These are phyloP conservation scores for Gremmenia infestans DNA, from an alignment of 2,329 filamentous ascomycete species.

Conservation along the genomic window DNA sequence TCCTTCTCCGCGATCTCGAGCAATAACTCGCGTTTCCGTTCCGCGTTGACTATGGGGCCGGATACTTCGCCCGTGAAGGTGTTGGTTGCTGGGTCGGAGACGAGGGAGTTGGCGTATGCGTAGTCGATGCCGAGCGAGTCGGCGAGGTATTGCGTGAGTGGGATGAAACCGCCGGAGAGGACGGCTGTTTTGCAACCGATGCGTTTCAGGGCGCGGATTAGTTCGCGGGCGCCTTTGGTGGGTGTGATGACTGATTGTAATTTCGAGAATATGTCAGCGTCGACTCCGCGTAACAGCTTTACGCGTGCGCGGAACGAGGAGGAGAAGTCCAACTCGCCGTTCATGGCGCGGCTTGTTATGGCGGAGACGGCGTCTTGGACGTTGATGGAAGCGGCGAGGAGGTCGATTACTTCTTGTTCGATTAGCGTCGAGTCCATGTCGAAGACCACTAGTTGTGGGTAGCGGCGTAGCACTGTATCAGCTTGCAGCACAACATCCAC, in stretches of 20 bases:
- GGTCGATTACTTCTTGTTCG: constrained; percentile 94
- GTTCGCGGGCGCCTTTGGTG: constrained; percentile 71
- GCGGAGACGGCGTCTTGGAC: constrained; percentile 77
- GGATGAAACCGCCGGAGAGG: constrained; percentile 86
- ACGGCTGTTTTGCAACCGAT: constrained; percentile 87
- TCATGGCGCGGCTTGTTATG: constrained; percentile 92
- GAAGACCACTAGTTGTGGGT: constrained; percentile 87
- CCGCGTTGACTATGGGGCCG: constrained; percentile 68
- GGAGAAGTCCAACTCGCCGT: constrained; percentile 90
- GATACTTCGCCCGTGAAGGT: constrained; percentile 67
- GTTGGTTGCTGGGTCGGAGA: constrained; percentile 49
- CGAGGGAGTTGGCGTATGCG: constrained; percentile 81
- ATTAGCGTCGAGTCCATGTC: constrained; percentile 99
- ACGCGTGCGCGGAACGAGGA: constrained; percentile 77
- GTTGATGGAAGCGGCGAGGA: constrained; percentile 80
- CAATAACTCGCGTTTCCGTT: constrained; percentile 69
- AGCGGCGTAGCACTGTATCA: constrained; percentile 67
- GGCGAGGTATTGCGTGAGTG: constrained; percentile 82
- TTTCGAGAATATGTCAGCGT: constrained; percentile 71
- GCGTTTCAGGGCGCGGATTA: constrained; percentile 69
- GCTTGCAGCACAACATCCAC: constrained; percentile 75
- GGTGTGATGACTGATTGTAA: constrained; percentile 72
- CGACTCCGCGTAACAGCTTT: constrained; percentile 73
- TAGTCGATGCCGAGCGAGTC: constrained; percentile 78
- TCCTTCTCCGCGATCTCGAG: constrained; percentile 66